A percentile compares a stretch with the other conserved stretches of the same genome.
These are phyloP conservation scores for Artemisia argyi DNA, from an alignment of 129 eudicot genomes.

Conservation along the genomic window DNA sequence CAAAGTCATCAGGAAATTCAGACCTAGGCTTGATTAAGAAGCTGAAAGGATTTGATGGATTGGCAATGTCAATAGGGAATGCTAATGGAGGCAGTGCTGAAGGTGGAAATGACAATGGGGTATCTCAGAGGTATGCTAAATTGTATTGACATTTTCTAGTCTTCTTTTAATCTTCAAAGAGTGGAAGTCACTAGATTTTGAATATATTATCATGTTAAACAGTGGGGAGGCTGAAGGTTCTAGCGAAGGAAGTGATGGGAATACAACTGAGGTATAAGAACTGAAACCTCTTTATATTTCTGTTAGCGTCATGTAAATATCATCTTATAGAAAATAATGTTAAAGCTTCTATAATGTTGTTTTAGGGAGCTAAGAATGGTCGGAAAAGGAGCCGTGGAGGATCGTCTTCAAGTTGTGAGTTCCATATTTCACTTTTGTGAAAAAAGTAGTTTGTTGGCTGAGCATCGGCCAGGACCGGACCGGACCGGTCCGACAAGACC, in stretches of 20 bases:
- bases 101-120: slow-evolving; percentile 44
- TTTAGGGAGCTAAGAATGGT: slow-evolving; percentile 53
- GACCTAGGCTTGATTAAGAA: slow-evolving; percentile 65
- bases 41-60: slow-evolving; percentile 77
- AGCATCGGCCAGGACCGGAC: too few relatives aligned
- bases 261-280: slow-evolving; percentile 51
- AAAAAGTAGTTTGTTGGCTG: too few relatives aligned
- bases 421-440: slow-evolving; percentile 1
- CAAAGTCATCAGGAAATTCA: slow-evolving; percentile 67
- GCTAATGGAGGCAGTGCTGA: slow-evolving; percentile 54
- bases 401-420: slow-evolving; percentile 61
- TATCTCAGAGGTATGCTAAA: slow-evolving; percentile 57
- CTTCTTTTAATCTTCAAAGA: too few relatives aligned
- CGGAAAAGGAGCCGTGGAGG: slow-evolving; percentile 76
- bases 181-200: not conserved
- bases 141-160: not conserved
- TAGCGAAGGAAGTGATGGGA: slow-evolving; percentile 82
- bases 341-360: slow-evolving; percentile 21
- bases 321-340: not conserved
- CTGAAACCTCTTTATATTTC: not conserved
- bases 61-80: slow-evolving; percentile 87
- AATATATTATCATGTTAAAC: slow-evolving; percentile 19
- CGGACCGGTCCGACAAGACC: too few relatives aligned
- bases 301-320: not conserved
- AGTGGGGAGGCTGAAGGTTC: slow-evolving; percentile 90